These are phyloP conservation scores for Solanum megistacrolobum DNA, from an alignment of 257 asterid species.

Conservation along the genomic window DNA sequence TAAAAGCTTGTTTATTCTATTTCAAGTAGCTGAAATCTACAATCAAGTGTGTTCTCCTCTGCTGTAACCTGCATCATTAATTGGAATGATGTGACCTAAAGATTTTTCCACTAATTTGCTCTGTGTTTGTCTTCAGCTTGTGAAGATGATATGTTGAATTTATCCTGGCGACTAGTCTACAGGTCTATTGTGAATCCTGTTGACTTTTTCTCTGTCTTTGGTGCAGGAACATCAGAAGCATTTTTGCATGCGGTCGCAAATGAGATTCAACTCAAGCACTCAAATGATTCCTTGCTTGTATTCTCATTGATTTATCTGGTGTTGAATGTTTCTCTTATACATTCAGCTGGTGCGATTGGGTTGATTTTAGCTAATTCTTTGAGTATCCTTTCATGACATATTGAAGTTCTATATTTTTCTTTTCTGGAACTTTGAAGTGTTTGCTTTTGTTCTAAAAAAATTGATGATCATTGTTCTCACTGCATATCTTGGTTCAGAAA, in stretches of 20 bases:
- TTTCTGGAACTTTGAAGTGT: neutral
- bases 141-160: neutral
- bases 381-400: conserved; percentile 67
- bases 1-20: neutral
- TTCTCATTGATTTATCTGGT: conserved; percentile 69
- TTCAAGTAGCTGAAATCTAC: neutral
- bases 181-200: neutral
- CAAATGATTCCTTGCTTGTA: conserved; percentile 61
- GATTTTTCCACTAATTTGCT: neutral
- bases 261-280: conserved; percentile 64
- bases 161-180: neutral
- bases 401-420: neutral
- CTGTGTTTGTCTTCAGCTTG: neutral
- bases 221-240: conserved; percentile 90
- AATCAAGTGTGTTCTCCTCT: neutral
- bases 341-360: conserved; percentile 84
- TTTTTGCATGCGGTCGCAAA: conserved; percentile 95
- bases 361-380: conserved; percentile 77
- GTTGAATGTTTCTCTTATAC: conserved; percentile 63
- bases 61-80: neutral
- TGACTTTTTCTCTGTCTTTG: neutral
- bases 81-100: neutral
- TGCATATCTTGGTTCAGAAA: neutral
- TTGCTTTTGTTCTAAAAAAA: neutral
- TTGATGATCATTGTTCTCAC: neutral